Percentiles rank a stretch among this genome's conserved stretches.
These are phyloP conservation scores for Trichophyton simii DNA, from an alignment of 2,329 filamentous ascomycete species.

Conservation along the genomic window DNA sequence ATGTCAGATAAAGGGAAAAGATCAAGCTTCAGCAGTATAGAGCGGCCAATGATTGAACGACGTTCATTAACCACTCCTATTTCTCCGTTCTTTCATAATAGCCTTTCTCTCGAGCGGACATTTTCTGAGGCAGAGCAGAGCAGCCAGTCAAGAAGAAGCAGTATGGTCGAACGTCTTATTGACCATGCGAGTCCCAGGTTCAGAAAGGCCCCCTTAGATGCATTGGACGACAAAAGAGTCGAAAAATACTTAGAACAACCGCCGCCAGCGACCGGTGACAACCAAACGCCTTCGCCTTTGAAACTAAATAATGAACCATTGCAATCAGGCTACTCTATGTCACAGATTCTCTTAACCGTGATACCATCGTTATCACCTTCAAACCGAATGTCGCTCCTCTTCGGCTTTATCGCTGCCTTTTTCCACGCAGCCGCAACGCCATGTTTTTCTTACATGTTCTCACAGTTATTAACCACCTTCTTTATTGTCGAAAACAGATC, in stretches of 20 bases:
- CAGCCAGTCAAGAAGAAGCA: neutral
- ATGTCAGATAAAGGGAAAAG: neutral
- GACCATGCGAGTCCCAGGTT: neutral
- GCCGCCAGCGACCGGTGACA: too few species aligned
- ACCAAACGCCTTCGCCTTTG: neutral
- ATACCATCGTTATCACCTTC: slow-evolving; percentile 50
- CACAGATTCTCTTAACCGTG: slow-evolving; percentile 53
- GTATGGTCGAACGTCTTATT: neutral
- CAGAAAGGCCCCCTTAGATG: neutral
- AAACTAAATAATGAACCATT: neutral
- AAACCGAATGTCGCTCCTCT: slow-evolving; percentile 44
- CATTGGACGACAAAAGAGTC: neutral
- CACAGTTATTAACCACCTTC: slow-evolving; percentile 59
- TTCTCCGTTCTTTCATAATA: neutral
- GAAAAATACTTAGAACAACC: neutral
- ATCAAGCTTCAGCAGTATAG: neutral
- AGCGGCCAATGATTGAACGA: neutral
- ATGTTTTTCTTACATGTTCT: slow-evolving; percentile 62
- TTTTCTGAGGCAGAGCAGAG: neutral
- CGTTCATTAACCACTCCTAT: neutral
- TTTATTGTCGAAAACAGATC: slow-evolving; percentile 42
- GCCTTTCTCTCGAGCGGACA: neutral
- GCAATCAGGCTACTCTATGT: slow-evolving; percentile 25
- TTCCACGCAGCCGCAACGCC: slow-evolving; percentile 57
- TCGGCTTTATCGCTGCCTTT: slow-evolving; percentile 50